Conservation (phyloP, 768 basidiomycete genomes). For the Kwoniella sp. region DNA sequence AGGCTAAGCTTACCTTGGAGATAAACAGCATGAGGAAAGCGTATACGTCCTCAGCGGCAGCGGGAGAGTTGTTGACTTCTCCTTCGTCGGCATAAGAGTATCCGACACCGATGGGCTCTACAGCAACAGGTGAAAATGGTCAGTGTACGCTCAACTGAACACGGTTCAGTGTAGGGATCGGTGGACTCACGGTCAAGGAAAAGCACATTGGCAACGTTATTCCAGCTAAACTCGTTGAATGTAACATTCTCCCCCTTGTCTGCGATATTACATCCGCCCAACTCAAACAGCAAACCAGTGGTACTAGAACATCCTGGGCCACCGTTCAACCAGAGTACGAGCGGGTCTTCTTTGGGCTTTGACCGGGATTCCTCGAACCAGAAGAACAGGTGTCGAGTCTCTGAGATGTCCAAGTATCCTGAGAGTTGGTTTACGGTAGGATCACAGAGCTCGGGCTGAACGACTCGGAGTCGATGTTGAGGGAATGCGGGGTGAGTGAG, state of each 20-base stretch:
- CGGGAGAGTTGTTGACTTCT: conserved; percentile 72
- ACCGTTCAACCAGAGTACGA: conserved; percentile 70
- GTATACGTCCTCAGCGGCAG: conserved; percentile 82
- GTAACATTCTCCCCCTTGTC: conserved; percentile 63
- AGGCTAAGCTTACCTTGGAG: conserved; percentile 66
- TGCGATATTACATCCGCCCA: conserved; percentile 80
- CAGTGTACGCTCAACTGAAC: no score
- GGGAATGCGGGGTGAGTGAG: conserved; percentile 55
- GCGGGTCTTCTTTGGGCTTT: conserved; percentile 73
- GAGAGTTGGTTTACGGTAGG: conserved; percentile 75
- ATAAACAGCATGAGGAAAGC: conserved; percentile 55
- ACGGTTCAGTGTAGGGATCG: no score
- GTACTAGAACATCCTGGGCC: conserved; percentile 61
- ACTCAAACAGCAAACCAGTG: conserved; percentile 85
- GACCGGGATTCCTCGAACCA: conserved; percentile 81
- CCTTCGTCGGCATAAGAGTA: conserved; percentile 75
- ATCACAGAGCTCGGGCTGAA: conserved; percentile 71
- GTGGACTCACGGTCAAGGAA: conserved; percentile 51
- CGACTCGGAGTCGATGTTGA: conserved; percentile 49
- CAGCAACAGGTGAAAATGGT: no score
- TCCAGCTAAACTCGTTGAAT: conserved; percentile 83
- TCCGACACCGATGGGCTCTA: conserved; percentile 78
- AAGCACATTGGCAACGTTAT: conserved; percentile 65
- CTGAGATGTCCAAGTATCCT: conserved; percentile 78
- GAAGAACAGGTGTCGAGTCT: conserved; percentile 83